phyloP scores from a whole-genome alignment of 805 yeast genomes.

The Monosporozyma yasuniensis region DNA sequence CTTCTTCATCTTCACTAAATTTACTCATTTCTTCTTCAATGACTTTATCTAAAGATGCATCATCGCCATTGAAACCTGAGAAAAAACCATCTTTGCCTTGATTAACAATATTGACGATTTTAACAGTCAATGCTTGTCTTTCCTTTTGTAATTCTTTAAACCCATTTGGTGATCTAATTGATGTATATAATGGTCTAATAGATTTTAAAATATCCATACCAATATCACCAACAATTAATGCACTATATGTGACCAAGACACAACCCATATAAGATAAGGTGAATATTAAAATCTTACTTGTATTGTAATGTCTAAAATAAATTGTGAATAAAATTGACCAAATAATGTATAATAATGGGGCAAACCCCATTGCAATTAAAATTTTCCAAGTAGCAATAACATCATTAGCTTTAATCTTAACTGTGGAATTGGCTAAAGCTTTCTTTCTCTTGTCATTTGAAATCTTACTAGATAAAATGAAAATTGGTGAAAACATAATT shows the following conservation, averaged over 20 bases:
- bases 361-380: constrained; percentile 75
- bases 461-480: constrained; percentile 64
- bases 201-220: constrained; percentile 86
- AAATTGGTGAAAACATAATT: constrained; percentile 79
- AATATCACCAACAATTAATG: constrained; percentile 82
- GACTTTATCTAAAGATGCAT: constrained; percentile 14
- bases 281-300: constrained; percentile 34
- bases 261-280: constrained; percentile 53
- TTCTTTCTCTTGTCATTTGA: constrained; percentile 63
- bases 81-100: constrained; percentile 74
- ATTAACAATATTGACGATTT: constrained; percentile 73
- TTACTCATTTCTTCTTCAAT: constrained; percentile 3
- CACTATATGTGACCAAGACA: constrained; percentile 75
- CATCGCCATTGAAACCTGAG: constrained; percentile 63
- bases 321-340: constrained; percentile 58
- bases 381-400: constrained; percentile 98
- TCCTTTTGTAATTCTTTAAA: constrained; percentile 49
- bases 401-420: constrained; percentile 85
- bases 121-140: constrained; percentile 54
- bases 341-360: constrained; percentile 75
- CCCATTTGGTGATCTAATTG: constrained; percentile 50
- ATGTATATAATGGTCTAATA: constrained; percentile 67
- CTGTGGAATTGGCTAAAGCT: constrained; percentile 81
- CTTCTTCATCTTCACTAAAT: constrained; percentile 27
- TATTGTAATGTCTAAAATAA: constrained; percentile 19